Conservation (phyloP, 2,329 filamentous ascomycete genomes). For the Ceratocystiopsis brevicomis region DNA sequence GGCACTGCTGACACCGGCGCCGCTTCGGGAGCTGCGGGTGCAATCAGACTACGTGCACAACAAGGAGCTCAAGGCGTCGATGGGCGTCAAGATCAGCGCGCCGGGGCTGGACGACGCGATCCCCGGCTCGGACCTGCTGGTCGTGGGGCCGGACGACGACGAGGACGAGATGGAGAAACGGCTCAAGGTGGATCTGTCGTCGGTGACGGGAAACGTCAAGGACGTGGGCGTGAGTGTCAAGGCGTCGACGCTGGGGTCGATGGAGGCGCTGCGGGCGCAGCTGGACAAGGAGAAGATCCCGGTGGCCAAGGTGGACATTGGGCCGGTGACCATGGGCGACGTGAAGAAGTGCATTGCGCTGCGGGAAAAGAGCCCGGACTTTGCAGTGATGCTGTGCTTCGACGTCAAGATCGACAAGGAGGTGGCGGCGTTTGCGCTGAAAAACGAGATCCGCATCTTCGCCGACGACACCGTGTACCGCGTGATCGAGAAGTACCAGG, state of each 20-base stretch:
- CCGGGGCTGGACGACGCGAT: constrained; percentile 92
- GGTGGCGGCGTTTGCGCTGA: constrained; percentile 73
- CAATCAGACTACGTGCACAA: constrained; percentile 97
- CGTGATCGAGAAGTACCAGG: constrained; percentile 88
- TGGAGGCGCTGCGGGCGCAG: constrained; percentile 93
- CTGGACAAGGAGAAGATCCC: constrained; percentile 91
- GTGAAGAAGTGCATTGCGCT: constrained; percentile 91
- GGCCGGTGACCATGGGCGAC: constrained; percentile 93
- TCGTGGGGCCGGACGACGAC: constrained; percentile 87
- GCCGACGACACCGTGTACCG: constrained; percentile 99
- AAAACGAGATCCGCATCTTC: constrained; percentile 93
- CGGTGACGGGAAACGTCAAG: constrained; percentile 76
- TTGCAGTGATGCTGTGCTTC: constrained; percentile 98
- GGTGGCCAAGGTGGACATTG: constrained; percentile 91
- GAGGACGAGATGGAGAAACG: constrained; percentile 95
- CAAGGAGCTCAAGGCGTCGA: constrained; percentile 94
- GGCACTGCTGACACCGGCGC: constrained; percentile 80
- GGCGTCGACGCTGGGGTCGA: constrained; percentile 87
- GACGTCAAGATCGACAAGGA: constrained; percentile 99
- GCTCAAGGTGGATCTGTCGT: constrained; percentile 85
- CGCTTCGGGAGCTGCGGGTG: constrained; percentile 81
- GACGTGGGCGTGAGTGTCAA: constrained; percentile 93
- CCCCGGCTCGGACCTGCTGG: constrained; percentile 82
- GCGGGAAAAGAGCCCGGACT: constrained; percentile 88
- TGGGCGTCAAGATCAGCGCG: constrained; percentile 97